Percentiles rank a stretch among this genome's conserved stretches.
Evolutionary conservation across 2,329 filamentous ascomycete species (phyloP).

Genomic region (Ustilaginoidea virens): DNA sequence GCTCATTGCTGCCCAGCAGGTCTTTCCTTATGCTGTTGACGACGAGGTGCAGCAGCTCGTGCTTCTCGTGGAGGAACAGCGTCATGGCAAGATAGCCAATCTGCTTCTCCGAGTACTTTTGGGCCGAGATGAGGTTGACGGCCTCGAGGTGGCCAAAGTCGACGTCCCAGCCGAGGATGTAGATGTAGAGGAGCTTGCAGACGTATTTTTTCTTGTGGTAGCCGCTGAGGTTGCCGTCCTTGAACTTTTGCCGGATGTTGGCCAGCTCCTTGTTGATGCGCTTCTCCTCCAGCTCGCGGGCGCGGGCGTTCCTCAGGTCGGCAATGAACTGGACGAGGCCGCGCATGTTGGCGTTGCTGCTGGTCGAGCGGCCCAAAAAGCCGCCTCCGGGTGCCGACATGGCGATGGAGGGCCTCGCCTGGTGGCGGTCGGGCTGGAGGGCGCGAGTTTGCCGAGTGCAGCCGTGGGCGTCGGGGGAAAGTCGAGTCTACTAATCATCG

Average conservation of each 20-base stretch:
- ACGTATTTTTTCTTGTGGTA: constrained; percentile 99
- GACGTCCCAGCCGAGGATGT: constrained; percentile 97
- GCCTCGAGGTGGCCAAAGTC: constrained; percentile 98
- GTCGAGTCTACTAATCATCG: too few relatives aligned
- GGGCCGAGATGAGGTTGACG: constrained; percentile 91
- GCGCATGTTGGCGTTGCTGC: constrained; percentile 52
- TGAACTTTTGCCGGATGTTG: constrained; percentile 97
- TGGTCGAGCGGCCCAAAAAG: constrained; percentile 51
- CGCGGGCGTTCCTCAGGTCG: constrained; percentile 85
- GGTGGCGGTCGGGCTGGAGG: too few relatives aligned
- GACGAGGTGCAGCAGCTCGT: constrained; percentile 88
- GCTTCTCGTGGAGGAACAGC: constrained; percentile 89
- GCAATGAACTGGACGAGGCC: constrained; percentile 97
- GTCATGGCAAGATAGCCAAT: constrained; percentile 98
- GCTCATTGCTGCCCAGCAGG: constrained; percentile 82
- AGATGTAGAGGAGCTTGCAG: constrained; percentile 98
- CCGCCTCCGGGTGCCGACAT: constrained; percentile 44
- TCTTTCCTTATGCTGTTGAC: constrained; percentile 99
- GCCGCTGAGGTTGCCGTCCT: constrained; percentile 81
- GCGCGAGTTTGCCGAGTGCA: too few relatives aligned
- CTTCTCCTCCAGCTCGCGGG: constrained; percentile 94
- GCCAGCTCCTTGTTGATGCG: constrained; percentile 98
- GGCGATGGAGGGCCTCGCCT: too few relatives aligned
- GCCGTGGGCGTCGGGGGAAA: too few relatives aligned
- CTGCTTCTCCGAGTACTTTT: constrained; percentile 97